Percentiles rank a stretch among this genome's conserved stretches.
These are phyloP conservation scores for Globisporangium spiculum DNA, from an alignment of 352 stramenopile genomes.

Conservation along the genomic window DNA sequence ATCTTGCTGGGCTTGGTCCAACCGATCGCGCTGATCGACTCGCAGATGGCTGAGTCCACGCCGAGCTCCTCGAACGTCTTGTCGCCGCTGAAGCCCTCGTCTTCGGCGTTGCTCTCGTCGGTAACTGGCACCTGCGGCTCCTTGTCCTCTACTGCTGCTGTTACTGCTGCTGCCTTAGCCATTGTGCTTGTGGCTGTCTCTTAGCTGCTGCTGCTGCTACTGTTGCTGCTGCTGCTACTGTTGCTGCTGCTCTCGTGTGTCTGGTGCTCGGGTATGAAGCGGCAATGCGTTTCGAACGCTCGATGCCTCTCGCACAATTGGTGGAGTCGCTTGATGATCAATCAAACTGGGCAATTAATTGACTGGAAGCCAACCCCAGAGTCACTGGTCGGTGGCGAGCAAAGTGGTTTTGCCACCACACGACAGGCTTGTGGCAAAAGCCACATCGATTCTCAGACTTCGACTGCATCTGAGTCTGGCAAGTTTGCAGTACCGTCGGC, in stretches of 20 bases:
- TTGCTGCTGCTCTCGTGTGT: background rate
- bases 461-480: background rate
- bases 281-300: background rate
- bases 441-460: background rate
- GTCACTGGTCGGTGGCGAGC: background rate
- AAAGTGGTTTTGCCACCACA: background rate
- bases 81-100: slow-evolving; percentile 62
- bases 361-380: slow-evolving; percentile 18
- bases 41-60: slow-evolving; percentile 88
- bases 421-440: background rate
- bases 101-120: slow-evolving; percentile 10
- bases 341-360: slow-evolving; percentile 17
- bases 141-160: slow-evolving; percentile 2
- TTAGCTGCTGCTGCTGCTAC: background rate
- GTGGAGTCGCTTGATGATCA: slow-evolving; percentile 13
- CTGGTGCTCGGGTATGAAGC: background rate
- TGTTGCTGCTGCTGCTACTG: background rate
- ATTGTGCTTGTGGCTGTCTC: background rate
- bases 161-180: slow-evolving; percentile 1
- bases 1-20: slow-evolving; percentile 95
- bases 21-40: slow-evolving; percentile 90
- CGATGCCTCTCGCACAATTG: background rate
- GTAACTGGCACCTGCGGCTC: slow-evolving; percentile 3
- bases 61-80: slow-evolving; percentile 90
- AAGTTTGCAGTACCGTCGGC: background rate